Base-by-base conservation (phyloP, 2,329 filamentous ascomycete species). In the Epichloe aotearoae region DNA sequence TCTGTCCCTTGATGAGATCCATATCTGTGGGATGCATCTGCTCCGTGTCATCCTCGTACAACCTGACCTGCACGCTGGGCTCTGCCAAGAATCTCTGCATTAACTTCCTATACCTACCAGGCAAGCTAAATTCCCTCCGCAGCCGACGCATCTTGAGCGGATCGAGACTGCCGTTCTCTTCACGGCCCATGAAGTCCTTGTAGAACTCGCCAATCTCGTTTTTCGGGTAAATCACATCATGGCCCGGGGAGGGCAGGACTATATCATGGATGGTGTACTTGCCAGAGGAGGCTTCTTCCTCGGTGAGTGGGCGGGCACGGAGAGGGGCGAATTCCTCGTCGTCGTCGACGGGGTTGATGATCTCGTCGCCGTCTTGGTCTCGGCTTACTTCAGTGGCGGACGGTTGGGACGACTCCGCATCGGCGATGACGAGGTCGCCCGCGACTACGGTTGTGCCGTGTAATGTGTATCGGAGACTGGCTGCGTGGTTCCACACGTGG, bases 201-300 rank as follows among this genome's bases (percentile, higher is more conserved):
- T 97, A 98, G 65, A 84, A 95, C 3, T 80, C 74, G n/a, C 85
- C 88, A 55, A 95, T 80, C 37, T 80, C 80, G 64, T 98, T 97
- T 20, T 74, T 64, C 0, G 93, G 93, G 63, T 97, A 98, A 37
- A 86, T 67, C 39, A 97, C 79, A 59, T 95, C 89, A 69, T 83
- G 96, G 17, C 93, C 93, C 0, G 93, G 93, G n/a, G 86, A 83
- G 3, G 94, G 91, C 2, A 98, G 75, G 12, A 98, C 90, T 54
- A 97, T 64, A 62, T 98, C 93, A 61, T 86, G 88, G 59, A 98
- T 85, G 38, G 76, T 80, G 67, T 84, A 96, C 52, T 77, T 75
- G 11, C 88, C 88, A 56, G 81, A 86, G 26, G 76, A 74, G 3
- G 82, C 86, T 64, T 98, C 93, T n/a, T 84, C 82, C 4, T 79